A percentile compares a stretch with the other conserved stretches of the same genome.
Evolutionary conservation across 2,329 filamentous ascomycete species (phyloP).

Genomic region (Alternaria panax): DNA sequence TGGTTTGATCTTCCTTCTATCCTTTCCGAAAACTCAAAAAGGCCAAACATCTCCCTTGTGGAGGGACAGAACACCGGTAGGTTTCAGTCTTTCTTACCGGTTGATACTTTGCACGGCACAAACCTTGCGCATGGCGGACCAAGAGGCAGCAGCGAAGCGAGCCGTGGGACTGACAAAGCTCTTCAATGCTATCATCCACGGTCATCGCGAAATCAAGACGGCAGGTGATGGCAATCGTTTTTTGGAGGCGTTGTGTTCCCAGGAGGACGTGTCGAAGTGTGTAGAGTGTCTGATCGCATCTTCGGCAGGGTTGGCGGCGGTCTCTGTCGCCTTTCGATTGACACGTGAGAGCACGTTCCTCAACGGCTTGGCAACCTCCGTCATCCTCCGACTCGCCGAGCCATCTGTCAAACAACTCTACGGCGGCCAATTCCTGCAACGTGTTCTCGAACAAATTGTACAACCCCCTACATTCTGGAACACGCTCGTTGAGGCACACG

Average conservation of each 20-base stretch:
- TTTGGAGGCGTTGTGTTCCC: conserved; percentile 57
- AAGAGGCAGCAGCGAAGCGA: conserved; percentile 33
- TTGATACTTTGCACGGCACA: background rate
- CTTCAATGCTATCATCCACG: conserved; percentile 52
- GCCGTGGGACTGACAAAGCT: conserved; percentile 47
- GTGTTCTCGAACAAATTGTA: conserved; percentile 57
- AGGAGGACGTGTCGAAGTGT: conserved; percentile 52
- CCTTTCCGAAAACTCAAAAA: conserved; percentile 1
- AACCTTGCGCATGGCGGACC: conserved; percentile 23
- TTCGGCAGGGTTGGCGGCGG: conserved; percentile 34
- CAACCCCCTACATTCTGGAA: conserved; percentile 65
- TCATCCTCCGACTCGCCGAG: conserved; percentile 51
- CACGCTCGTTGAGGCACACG: conserved; percentile 49
- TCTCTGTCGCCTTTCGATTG: conserved; percentile 55
- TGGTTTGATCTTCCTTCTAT: conserved; percentile 8
- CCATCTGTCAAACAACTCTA: conserved; percentile 58
- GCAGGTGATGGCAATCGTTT: conserved; percentile 55
- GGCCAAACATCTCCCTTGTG: background rate
- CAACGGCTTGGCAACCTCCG: conserved; percentile 46
- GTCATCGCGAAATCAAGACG: conserved; percentile 49
- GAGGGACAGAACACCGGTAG: background rate
- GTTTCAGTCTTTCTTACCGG: background rate
- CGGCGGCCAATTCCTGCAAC: conserved; percentile 59
- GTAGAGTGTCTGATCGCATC: conserved; percentile 45
- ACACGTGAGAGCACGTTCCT: conserved; percentile 55